Conservation (phyloP, 768 basidiomycete species). For the Termitomyces sp. region DNA sequence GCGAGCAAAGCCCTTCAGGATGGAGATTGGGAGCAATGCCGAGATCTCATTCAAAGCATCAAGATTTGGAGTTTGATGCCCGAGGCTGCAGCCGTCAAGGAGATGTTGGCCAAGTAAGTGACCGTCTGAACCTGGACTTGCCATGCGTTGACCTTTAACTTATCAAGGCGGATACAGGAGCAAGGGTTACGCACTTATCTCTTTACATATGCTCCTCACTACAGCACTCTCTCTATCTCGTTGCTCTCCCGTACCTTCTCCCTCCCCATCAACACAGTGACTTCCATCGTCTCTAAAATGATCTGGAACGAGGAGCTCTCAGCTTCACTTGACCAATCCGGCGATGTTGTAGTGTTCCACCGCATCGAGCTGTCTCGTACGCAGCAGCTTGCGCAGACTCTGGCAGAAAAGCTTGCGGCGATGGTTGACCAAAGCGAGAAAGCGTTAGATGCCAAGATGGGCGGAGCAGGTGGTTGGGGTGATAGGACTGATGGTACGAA, state of each 20-base stretch:
- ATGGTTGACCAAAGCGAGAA: slow-evolving; percentile 95
- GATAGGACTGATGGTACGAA: slow-evolving; percentile 69
- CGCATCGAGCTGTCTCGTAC: slow-evolving; percentile 83
- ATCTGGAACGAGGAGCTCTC: slow-evolving; percentile 96
- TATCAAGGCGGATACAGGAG: slow-evolving; percentile 88
- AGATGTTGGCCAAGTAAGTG: slow-evolving; percentile 88
- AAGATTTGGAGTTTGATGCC: slow-evolving; percentile 99
- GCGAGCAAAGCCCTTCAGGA: slow-evolving; percentile 95
- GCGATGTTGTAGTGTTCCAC: slow-evolving; percentile 90
- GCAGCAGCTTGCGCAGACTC: slow-evolving; percentile 85
- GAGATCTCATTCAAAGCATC: slow-evolving; percentile 91
- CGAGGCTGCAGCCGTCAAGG: slow-evolving; percentile 81
- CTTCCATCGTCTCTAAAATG: slow-evolving; percentile 95
- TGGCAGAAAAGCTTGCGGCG: slow-evolving; percentile 83
- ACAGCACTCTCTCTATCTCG: slow-evolving; percentile 85
- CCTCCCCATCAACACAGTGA: slow-evolving; percentile 75
- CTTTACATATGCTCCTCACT: slow-evolving; percentile 96
- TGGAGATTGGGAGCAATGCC: slow-evolving; percentile 96
- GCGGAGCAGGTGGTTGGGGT: slow-evolving; percentile 58
- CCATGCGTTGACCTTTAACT: slow-evolving; percentile 2
- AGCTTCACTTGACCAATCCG: slow-evolving; percentile 90
- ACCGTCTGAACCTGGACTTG: background rate
- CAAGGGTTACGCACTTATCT: slow-evolving; percentile 96
- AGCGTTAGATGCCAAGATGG: slow-evolving; percentile 79
- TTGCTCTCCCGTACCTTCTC: slow-evolving; percentile 88